phyloP scores from a whole-genome alignment of 805 yeast genomes.

The Starmerella scarabaei region DNA sequence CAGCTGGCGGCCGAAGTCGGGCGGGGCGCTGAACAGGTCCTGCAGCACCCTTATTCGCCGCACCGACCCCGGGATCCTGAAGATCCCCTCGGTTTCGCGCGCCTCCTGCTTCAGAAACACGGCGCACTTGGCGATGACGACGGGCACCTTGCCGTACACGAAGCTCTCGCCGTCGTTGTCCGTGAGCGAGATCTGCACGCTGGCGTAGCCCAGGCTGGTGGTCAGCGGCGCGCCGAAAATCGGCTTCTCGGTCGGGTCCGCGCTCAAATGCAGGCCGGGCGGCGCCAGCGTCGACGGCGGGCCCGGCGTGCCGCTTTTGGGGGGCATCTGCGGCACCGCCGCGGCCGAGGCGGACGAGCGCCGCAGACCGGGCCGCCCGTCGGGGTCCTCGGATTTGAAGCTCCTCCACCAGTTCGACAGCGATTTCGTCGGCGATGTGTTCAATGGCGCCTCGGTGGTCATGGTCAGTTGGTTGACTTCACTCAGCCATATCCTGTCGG shows the following conservation, averaged over 20 bases:
- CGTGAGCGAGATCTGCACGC: constrained; percentile 58
- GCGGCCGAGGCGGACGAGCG: constrained; percentile 27
- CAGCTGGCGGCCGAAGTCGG: constrained; percentile 75
- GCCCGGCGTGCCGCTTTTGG: not conserved
- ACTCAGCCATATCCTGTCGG: too few species aligned
- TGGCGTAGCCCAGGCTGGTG: constrained; percentile 59
- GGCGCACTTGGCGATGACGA: constrained; percentile 93
- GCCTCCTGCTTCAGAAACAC: constrained; percentile 60
- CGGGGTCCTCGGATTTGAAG: constrained; percentile 22
- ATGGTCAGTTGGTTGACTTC: not conserved
- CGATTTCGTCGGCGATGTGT: constrained; percentile 21
- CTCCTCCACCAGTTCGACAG: constrained; percentile 35
- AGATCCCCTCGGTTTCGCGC: constrained; percentile 74
- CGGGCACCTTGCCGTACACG: constrained; percentile 79
- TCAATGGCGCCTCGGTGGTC: constrained; percentile 5
- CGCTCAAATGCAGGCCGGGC: not conserved
- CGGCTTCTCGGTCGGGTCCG: constrained; percentile 22
- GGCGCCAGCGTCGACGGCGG: not conserved
- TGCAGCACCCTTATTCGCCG: constrained; percentile 81
- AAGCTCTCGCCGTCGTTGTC: constrained; percentile 46
- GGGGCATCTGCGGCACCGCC: constrained; percentile 24
- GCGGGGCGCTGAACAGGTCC: constrained; percentile 69
- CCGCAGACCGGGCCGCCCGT: constrained; percentile 8
- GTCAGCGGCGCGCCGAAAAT: constrained; percentile 74
- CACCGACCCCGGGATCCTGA: constrained; percentile 83